A percentile compares a stretch with the other conserved stretches of the same genome.
These are phyloP conservation scores for Hortiboletus campestris DNA, from an alignment of 768 basidiomycete genomes.

Conservation along the genomic window DNA sequence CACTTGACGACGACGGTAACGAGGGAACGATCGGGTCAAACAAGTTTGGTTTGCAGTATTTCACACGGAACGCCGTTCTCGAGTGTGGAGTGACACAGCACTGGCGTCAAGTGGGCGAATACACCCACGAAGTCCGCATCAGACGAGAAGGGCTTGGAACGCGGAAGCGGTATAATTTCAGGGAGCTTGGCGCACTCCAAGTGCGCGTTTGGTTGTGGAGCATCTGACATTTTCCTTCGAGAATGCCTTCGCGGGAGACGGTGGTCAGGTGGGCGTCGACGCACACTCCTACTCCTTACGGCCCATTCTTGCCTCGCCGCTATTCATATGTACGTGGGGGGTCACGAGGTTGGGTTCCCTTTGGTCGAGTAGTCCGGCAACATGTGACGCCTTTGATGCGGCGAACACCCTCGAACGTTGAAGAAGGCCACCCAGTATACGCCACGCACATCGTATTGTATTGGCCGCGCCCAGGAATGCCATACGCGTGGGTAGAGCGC, in stretches of 20 bases:
- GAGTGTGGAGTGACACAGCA: neutral
- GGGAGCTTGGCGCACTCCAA: neutral
- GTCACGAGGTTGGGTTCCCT: too few species aligned
- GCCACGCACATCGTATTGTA: neutral
- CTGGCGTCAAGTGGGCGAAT: neutral
- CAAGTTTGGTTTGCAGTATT: neutral
- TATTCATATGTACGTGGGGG: neutral
- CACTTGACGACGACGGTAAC: slow-evolving; percentile 19
- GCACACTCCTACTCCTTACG: neutral
- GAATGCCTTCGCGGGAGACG: slow-evolving; percentile 18
- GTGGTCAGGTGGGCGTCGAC: neutral
- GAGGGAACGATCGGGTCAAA: slow-evolving; percentile 1
- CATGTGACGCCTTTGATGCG: neutral
- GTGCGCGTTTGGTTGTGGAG: neutral
- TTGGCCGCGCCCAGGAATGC: slow-evolving; percentile 1
- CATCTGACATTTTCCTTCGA: neutral
- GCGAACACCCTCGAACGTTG: neutral
- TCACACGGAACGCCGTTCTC: neutral
- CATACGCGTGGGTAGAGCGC: slow-evolving; percentile 10
- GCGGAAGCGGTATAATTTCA: neutral
- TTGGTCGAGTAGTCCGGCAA: too few species aligned
- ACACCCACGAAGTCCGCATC: slow-evolving; percentile 10
- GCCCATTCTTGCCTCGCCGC: neutral
- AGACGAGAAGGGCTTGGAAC: slow-evolving; percentile 6
- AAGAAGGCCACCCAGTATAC: neutral